These are phyloP conservation scores for Apiospora pterosperma DNA, from an alignment of 2,329 filamentous ascomycete species.

Conservation along the genomic window DNA sequence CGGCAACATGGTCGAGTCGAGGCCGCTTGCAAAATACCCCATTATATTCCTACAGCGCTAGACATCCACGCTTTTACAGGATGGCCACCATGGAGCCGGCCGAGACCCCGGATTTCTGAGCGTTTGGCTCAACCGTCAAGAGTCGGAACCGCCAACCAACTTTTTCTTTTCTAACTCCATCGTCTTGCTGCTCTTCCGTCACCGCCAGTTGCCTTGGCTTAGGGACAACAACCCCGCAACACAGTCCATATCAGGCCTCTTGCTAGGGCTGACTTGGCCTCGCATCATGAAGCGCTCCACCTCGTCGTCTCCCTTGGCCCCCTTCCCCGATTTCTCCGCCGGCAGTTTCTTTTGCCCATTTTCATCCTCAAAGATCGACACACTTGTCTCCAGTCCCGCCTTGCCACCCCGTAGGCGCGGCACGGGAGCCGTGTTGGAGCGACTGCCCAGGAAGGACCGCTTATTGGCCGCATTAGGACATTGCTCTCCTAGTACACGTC, in stretches of 20 bases:
- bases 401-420: slow-evolving; percentile 22
- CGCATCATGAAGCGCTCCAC: slow-evolving; percentile 79
- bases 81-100: neutral
- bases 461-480: slow-evolving; percentile 28
- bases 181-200: slow-evolving; percentile 21
- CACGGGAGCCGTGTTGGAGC: slow-evolving; percentile 38
- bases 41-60: slow-evolving; percentile 1
- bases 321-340: slow-evolving; percentile 2
- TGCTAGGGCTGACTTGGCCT: slow-evolving; percentile 62
- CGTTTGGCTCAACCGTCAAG: neutral
- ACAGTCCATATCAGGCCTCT: slow-evolving; percentile 80
- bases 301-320: slow-evolving; percentile 48
- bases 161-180: neutral
- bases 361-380: slow-evolving; percentile 52
- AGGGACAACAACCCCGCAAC: slow-evolving; percentile 85
- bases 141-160: neutral
- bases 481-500: slow-evolving; percentile 38
- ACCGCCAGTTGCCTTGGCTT: slow-evolving; percentile 89
- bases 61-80: neutral
- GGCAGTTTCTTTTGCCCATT: slow-evolving; percentile 4
- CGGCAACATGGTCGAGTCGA: neutral
- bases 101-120: neutral
- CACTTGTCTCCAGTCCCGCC: slow-evolving; percentile 21
- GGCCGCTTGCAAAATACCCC: neutral
- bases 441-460: slow-evolving; percentile 24